Conservation (phyloP, 1,284 basidiomycete genomes). For the Boletus mariae region DNA sequence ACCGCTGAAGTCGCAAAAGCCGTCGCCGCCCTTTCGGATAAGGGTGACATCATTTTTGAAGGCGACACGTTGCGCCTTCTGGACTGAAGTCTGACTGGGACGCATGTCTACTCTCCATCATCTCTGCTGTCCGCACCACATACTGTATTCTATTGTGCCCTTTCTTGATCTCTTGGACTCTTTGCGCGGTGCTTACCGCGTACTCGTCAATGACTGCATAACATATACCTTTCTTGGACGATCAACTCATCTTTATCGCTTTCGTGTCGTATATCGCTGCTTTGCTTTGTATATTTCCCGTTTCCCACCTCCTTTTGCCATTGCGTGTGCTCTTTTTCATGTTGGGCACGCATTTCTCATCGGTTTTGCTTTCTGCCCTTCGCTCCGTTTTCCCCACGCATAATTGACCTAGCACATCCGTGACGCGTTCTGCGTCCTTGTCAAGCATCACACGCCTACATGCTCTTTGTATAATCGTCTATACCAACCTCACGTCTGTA, state of each 20-base stretch:
- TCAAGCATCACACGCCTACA: neutral
- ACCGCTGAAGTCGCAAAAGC: conserved; percentile 63
- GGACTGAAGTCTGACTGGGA: conserved; percentile 12
- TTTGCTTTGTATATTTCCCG: conserved; percentile 9
- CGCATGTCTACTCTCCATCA: neutral
- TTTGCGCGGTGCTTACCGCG: neutral
- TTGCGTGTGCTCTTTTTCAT: conserved; percentile 1
- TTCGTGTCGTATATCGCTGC: conserved; percentile 16
- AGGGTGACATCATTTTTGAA: conserved; percentile 51
- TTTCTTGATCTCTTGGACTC: conserved; percentile 31
- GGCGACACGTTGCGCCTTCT: conserved; percentile 53
- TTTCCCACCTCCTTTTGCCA: neutral
- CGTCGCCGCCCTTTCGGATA: conserved; percentile 50
- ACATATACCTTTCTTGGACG: conserved; percentile 28
- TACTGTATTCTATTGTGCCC: conserved; percentile 16
- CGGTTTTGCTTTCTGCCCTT: neutral
- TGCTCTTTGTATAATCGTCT: conserved; percentile 21
- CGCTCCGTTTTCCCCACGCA: neutral
- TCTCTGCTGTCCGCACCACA: neutral
- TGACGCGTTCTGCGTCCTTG: neutral
- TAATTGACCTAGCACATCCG: neutral
- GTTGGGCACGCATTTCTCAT: neutral
- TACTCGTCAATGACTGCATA: conserved; percentile 4
- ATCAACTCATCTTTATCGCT: conserved; percentile 6
- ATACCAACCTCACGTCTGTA: conserved; percentile 20